These are phyloP conservation scores for Ampelomyces quisqualis DNA, from an alignment of 2,329 filamentous ascomycete genomes.

Conservation along the genomic window DNA sequence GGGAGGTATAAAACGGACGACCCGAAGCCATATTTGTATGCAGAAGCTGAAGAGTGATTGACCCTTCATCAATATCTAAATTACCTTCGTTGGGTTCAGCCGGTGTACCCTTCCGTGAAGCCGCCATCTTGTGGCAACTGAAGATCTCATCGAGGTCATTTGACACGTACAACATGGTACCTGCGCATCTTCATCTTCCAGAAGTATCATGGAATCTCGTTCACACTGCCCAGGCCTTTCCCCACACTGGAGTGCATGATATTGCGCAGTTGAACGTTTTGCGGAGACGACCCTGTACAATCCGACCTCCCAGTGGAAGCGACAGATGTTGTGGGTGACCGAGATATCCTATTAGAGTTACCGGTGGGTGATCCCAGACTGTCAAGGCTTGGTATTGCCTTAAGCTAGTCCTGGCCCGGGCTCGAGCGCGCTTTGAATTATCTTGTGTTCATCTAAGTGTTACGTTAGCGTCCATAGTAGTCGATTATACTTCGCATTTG, in stretches of 20 bases:
- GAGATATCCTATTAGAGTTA: not conserved
- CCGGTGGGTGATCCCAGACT: slow-evolving; percentile 11
- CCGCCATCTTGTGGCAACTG: slow-evolving; percentile 9
- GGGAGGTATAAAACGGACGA: not conserved
- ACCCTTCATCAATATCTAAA: slow-evolving; percentile 20
- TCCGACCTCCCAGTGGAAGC: slow-evolving; percentile 12
- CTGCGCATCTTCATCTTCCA: slow-evolving; percentile 15
- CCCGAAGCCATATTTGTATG: slow-evolving; percentile 18
- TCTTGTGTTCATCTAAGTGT: slow-evolving; percentile 6
- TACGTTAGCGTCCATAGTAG: slow-evolving; percentile 1
- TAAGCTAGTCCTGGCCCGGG: slow-evolving; percentile 7
- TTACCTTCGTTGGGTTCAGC: slow-evolving; percentile 14
- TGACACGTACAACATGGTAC: slow-evolving; percentile 14
- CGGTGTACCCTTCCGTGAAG: slow-evolving; percentile 17
- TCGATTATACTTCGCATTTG: not conserved
- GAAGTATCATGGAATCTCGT: slow-evolving; percentile 12
- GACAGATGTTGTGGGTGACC: slow-evolving; percentile 1
- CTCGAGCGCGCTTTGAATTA: slow-evolving; percentile 9
- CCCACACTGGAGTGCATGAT: slow-evolving; percentile 19
- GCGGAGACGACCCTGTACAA: slow-evolving; percentile 15
- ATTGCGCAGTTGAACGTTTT: slow-evolving; percentile 3
- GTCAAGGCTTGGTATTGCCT: slow-evolving; percentile 11
- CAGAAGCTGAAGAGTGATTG: slow-evolving; percentile 2
- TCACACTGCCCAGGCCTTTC: slow-evolving; percentile 2
- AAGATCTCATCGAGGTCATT: slow-evolving; percentile 9